phyloP scores from a whole-genome alignment of 2,329 filamentous ascomycete genomes.

The Ascochyta pisi region DNA sequence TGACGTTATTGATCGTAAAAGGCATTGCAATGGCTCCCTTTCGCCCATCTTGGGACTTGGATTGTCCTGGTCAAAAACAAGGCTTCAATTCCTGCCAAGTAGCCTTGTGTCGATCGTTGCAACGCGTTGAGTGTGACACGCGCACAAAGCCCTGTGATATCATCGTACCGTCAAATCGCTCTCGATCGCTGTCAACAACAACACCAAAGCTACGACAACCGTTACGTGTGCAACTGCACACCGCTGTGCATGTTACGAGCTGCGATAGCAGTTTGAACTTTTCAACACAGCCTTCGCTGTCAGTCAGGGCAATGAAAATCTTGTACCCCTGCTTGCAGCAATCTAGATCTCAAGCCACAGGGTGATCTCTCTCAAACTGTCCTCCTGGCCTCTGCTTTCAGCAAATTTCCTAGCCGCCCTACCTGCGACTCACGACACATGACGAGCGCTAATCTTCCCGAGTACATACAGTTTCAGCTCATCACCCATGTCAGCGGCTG shows the following conservation, averaged over 20 bases:
- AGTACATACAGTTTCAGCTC: slow-evolving; percentile 23
- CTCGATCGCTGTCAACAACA: slow-evolving; percentile 2
- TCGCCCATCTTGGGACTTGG: slow-evolving; percentile 1
- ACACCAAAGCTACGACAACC: slow-evolving; percentile 8
- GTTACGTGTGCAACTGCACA: slow-evolving; percentile 10
- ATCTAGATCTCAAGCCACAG: slow-evolving; percentile 26
- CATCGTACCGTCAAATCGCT: slow-evolving; percentile 10
- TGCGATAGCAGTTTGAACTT: not conserved
- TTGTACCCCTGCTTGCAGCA: slow-evolving; percentile 6
- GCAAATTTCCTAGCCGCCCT: slow-evolving; percentile 18
- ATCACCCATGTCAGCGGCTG: slow-evolving; percentile 21
- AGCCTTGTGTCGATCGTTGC: slow-evolving; percentile 6
- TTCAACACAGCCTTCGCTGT: slow-evolving; percentile 11
- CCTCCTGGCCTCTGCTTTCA: slow-evolving; percentile 12
- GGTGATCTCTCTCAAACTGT: slow-evolving; percentile 14
- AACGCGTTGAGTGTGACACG: slow-evolving; percentile 7
- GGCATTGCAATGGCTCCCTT: slow-evolving; percentile 7
- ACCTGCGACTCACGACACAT: slow-evolving; percentile 15
- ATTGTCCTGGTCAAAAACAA: slow-evolving; percentile 14
- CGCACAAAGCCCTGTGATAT: slow-evolving; percentile 10
- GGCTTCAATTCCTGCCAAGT: slow-evolving; percentile 18
- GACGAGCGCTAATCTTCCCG: slow-evolving; percentile 10
- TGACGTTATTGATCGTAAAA: slow-evolving; percentile 20
- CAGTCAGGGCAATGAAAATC: slow-evolving; percentile 8
- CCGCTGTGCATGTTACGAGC: slow-evolving; percentile 2